Percentiles rank a stretch among this genome's conserved stretches.
phyloP scores from a whole-genome alignment of 176 grass and related monocot genomes.

The Zea mays region Zm-B73-REFERENCE-NAM-5.0 NC_050100.1:75061001-75061500 shows the following conservation, averaged over 20 bases:
- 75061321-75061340: too few relatives aligned
- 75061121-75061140: background rate
- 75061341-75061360: too few relatives aligned
- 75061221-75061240: too few relatives aligned
- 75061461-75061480: background rate
- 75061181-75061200: background rate
- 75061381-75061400: background rate
- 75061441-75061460: constrained; percentile 23
- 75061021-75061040: background rate
- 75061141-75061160: background rate
- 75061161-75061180: background rate
- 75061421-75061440: background rate
- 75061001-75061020: background rate
- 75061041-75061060: background rate
- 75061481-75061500: background rate
- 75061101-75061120: too few relatives aligned
- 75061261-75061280: too few relatives aligned
- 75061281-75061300: background rate
- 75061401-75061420: background rate
- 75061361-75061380: background rate
- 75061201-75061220: background rate
- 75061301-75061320: background rate
- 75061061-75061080: background rate
- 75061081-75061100: too few relatives aligned
- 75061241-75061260: too few relatives aligned